Conservation (phyloP, 2,329 filamentous ascomycete species). For the Colletotrichum sp. region DNA sequence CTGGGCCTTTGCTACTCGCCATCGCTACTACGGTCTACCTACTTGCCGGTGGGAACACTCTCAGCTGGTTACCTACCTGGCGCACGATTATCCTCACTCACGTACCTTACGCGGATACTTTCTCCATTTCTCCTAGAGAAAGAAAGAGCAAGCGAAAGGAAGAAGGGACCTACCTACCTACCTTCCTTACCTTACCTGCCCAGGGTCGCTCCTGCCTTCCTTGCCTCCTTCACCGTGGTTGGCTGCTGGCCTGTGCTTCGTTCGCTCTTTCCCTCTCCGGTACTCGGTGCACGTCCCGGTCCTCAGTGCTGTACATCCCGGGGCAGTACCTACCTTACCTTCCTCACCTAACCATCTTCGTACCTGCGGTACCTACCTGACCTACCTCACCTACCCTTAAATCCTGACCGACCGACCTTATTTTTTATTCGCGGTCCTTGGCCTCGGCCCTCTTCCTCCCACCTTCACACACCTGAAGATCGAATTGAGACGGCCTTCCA, state of each 20-base stretch:
- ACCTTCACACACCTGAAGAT: conserved; percentile 18
- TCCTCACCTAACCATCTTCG: background rate
- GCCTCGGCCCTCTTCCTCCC: conserved; percentile 20
- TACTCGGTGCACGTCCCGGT: conserved; percentile 18
- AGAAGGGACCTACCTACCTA: background rate
- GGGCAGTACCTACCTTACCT: background rate
- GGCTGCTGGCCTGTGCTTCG: conserved; percentile 3
- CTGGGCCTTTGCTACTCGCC: background rate
- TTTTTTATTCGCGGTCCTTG: conserved; percentile 20
- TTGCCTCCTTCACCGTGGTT: background rate
- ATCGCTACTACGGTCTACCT: background rate
- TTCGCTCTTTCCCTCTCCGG: conserved; percentile 20
- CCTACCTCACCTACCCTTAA: background rate
- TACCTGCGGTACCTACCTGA: background rate
- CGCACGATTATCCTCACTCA: background rate
- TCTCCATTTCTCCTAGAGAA: background rate
- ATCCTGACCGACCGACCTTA: conserved; percentile 21
- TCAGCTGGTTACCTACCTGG: background rate
- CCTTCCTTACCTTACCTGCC: background rate
- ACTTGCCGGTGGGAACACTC: background rate
- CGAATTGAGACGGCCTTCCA: conserved; percentile 5
- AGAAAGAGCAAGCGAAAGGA: background rate
- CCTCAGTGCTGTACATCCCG: background rate
- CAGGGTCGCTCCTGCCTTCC: background rate
- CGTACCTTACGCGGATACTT: background rate